Evolutionary conservation across 169 alveolate genomes (phyloP), one percentile per base, ranked within the genome.

Genomic region (Eimeria sp.): DNA sequence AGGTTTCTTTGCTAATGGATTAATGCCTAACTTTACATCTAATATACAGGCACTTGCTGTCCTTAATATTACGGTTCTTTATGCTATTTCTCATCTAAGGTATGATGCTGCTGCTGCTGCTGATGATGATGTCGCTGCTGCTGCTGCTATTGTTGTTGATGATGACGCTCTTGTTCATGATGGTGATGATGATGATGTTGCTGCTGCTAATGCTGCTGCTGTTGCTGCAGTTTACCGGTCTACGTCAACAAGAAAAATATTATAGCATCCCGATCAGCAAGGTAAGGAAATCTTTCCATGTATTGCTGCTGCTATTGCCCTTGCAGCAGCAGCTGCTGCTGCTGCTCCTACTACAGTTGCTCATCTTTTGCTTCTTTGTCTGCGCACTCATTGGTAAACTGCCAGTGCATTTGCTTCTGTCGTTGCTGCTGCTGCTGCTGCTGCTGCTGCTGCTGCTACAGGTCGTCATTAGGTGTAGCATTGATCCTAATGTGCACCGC

Each of bases 371-470:
- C 63, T 76, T 34, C 43, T 45, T 34, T 47, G 11, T 7, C 20
- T 61, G 70, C 70, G n/a, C n/a, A 11, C 20, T 61, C 70, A 14
- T 18, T 61, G 70, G 27, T 61, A 11, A 25, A 18, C 70, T 16
- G n/a, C 7, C 70, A 13, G 27, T 61, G n/a, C 70, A 61, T 11
- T 18, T 13, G 70, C 70, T 18, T 3, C 70, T 18, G 27, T 20
- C n/a, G n/a, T 34, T 82, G 72, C 45, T 5, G 73, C 72, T 82
- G 72, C 73, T 54, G 90, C 72, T 82, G 90, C 90, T 47, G 90
- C 90, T 47, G 67, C 65, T 43, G 63, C 67, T 80, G 30, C 5
- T 49, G 72, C 72, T 82, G 67, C 47, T 82, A 73, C 90, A 82
- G 90, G 72, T 82, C 47, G 9, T 47, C 90, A 25, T 51, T 82